These are phyloP conservation scores for Chlamydomonas reinhardtii DNA, from an alignment of 163 green algal species.

Conservation along the genomic window DNA sequence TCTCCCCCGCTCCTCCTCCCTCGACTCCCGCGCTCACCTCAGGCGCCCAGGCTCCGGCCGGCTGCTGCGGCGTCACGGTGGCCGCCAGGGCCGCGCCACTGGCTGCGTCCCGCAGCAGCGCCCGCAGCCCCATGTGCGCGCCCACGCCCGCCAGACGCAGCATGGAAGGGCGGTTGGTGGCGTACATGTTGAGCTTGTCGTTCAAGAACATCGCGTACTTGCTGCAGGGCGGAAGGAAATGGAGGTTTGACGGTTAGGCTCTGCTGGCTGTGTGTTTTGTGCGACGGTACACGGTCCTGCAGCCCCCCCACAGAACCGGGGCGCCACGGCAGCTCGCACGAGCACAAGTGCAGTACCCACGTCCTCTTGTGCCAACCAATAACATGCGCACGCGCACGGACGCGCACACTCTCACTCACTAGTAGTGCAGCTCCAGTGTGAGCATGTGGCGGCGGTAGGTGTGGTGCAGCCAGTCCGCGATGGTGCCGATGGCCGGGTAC, in stretches of 20 bases:
- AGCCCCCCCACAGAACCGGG: no score
- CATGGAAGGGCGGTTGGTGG: constrained; percentile 1
- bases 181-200: constrained; percentile 5
- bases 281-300: no score
- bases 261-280: no score
- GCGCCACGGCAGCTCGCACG: no score
- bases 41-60: not conserved
- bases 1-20: no score
- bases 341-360: no score
- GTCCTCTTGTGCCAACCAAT: no score
- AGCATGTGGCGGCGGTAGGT: constrained; percentile 15
- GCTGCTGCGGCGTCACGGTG: not conserved
- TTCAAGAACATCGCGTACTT: not conserved
- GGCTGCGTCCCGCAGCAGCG: not conserved
- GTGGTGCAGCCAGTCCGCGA: constrained; percentile 35
- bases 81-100: not conserved
- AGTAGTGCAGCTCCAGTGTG: constrained; percentile 43
- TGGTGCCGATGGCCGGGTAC: constrained; percentile 21
- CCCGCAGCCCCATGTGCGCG: constrained; percentile 6
- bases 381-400: no score
- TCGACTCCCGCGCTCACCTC: not conserved
- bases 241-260: no score
- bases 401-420: not conserved
- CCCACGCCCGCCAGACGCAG: constrained; percentile 3
- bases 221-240: not conserved